Conservation (phyloP, 768 basidiomycete genomes). For the Rubroboletus satanas region DNA sequence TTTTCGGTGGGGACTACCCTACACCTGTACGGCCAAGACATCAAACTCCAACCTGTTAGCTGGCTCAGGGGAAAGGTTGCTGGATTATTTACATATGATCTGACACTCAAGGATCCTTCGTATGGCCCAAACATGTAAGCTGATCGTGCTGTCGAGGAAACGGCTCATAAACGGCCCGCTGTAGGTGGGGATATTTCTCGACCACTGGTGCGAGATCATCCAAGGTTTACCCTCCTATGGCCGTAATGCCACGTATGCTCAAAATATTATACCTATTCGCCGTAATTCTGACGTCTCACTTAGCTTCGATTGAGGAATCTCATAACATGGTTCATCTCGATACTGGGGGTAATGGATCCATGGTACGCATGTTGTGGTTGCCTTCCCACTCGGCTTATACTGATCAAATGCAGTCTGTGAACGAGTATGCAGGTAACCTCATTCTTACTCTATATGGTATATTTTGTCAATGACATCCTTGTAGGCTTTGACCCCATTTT, state of each 20-base stretch:
- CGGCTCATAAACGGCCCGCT: neutral
- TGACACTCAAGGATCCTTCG: constrained; percentile 4
- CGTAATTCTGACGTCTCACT: neutral
- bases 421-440: constrained; percentile 19
- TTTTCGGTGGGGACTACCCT: neutral
- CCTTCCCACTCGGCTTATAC: neutral
- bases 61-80: constrained; percentile 18
- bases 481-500: constrained; percentile 19
- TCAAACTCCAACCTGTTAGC: neutral
- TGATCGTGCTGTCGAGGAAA: neutral
- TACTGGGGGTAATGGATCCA: constrained; percentile 13
- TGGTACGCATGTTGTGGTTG: constrained; percentile 6
- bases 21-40: neutral
- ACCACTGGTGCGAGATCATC: neutral
- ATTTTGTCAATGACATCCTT: neutral
- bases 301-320: constrained; percentile 19
- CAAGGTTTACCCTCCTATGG: constrained; percentile 1
- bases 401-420: constrained; percentile 3
- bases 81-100: constrained; percentile 13
- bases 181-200: constrained; percentile 20
- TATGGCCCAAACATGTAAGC: constrained; percentile 19
- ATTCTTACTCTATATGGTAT: neutral
- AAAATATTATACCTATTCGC: neutral
- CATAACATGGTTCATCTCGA: constrained; percentile 20
- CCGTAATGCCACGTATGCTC: constrained; percentile 1